phyloP scores from a whole-genome alignment of 2,329 filamentous ascomycete species.

The Fusarium goolgardi region DNA sequence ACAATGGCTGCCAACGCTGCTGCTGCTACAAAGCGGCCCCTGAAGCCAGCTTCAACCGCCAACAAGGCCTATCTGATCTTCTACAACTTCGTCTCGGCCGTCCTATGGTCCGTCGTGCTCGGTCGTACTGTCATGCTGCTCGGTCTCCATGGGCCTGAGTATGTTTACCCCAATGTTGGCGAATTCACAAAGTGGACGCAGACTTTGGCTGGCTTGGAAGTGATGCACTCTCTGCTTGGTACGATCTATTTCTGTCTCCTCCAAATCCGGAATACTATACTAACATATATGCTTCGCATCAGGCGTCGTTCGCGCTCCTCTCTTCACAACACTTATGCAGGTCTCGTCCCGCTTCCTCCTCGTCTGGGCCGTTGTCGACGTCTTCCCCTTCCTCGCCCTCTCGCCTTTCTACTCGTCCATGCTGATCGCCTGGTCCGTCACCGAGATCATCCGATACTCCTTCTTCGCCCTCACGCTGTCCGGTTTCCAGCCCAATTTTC shows the following conservation, averaged over 20 bases:
- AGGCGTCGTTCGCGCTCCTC: constrained; percentile 87
- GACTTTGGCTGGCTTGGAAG: constrained; percentile 83
- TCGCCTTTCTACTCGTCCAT: constrained; percentile 77
- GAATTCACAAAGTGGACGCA: constrained; percentile 83
- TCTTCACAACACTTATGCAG: constrained; percentile 90
- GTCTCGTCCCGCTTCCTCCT: constrained; percentile 88
- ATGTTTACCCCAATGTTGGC: constrained; percentile 72
- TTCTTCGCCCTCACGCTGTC: constrained; percentile 85
- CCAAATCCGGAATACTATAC: background rate
- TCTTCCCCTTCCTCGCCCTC: constrained; percentile 74
- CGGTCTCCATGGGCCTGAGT: constrained; percentile 63
- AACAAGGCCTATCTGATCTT: constrained; percentile 79
- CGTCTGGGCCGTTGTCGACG: constrained; percentile 84
- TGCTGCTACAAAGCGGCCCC: constrained; percentile 38
- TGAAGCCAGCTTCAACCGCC: constrained; percentile 48
- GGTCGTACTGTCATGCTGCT: constrained; percentile 71
- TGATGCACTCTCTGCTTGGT: constrained; percentile 84
- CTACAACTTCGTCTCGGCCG: constrained; percentile 84
- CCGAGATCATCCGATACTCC: constrained; percentile 92
- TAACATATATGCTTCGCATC: background rate
- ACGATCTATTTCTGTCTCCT: constrained; percentile 45
- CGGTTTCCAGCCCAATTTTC: constrained; percentile 68
- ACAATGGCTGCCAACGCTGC: constrained; percentile 43
- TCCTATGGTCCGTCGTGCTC: constrained; percentile 83
- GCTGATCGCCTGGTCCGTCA: constrained; percentile 88